Conservation (phyloP, 2,329 filamentous ascomycete species). For the Huntiella moniliformis region DNA sequence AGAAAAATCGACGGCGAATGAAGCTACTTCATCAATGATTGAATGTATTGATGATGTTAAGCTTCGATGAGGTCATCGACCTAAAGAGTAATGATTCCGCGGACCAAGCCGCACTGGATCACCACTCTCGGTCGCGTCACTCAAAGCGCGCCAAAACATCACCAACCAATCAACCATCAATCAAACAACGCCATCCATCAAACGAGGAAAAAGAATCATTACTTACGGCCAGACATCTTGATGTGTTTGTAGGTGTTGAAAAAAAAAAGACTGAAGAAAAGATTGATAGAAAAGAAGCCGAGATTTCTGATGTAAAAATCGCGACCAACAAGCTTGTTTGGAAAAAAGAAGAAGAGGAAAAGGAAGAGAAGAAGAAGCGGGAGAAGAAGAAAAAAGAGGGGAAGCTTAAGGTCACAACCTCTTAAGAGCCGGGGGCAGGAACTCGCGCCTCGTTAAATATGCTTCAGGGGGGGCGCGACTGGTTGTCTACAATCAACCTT, state of each 20-base stretch:
- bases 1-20: background rate
- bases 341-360: slow-evolving; percentile 4
- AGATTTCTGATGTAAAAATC: background rate
- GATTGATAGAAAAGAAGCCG: background rate
- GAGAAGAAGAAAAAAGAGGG: slow-evolving; percentile 6
- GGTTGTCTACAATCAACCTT: too few species aligned
- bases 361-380: slow-evolving; percentile 1
- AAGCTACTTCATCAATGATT: background rate
- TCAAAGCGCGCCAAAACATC: slow-evolving; percentile 5
- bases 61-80: background rate
- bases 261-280: background rate
- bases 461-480: slow-evolving; percentile 5
- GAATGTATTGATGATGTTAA: background rate
- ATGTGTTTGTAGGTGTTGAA: slow-evolving; percentile 1
- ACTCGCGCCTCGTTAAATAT: slow-evolving; percentile 6
- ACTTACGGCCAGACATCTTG: slow-evolving; percentile 14
- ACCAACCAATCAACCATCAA: background rate
- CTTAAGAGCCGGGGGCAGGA: too few species aligned
- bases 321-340: background rate
- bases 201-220: background rate
- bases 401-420: background rate
- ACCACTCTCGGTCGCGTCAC: background rate
- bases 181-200: background rate
- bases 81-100: background rate
- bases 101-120: too few species aligned